These are phyloP conservation scores for Annona squamosa DNA, from an alignment of 164 flowering plant genomes.

Conservation along the genomic window DNA sequence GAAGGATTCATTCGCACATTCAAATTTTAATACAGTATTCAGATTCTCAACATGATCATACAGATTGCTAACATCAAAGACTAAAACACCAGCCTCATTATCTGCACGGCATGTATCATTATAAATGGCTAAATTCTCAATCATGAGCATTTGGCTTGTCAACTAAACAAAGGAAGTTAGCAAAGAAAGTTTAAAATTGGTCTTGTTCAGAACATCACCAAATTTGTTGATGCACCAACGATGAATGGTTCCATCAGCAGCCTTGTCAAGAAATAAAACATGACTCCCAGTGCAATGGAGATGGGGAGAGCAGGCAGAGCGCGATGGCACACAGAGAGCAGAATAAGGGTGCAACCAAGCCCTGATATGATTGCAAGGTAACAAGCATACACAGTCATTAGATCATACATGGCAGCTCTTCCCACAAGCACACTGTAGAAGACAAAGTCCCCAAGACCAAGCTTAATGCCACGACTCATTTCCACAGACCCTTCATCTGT, in stretches of 20 bases:
- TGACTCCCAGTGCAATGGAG: slow-evolving; percentile 67
- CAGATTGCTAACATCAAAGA: background rate
- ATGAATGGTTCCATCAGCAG: slow-evolving; percentile 88
- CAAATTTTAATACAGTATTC: background rate
- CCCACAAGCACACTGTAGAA: slow-evolving; percentile 95
- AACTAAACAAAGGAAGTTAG: background rate
- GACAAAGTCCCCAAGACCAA: slow-evolving; percentile 91
- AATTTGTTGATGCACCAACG: slow-evolving; percentile 68
- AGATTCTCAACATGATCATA: slow-evolving; percentile 1
- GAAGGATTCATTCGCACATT: background rate
- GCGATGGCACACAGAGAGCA: slow-evolving; percentile 62
- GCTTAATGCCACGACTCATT: slow-evolving; percentile 53
- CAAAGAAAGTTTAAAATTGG: background rate
- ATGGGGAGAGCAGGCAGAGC: slow-evolving; percentile 96
- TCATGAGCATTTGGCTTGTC: background rate
- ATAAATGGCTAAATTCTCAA: background rate
- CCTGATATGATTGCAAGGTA: slow-evolving; percentile 93
- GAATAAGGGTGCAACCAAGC: slow-evolving; percentile 81
- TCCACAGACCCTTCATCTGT: slow-evolving; percentile 1
- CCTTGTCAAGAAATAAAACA: slow-evolving; percentile 87
- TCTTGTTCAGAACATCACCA: slow-evolving; percentile 62
- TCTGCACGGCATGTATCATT: slow-evolving; percentile 4
- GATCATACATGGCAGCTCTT: slow-evolving; percentile 97
- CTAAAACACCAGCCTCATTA: background rate
- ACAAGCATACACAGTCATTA: slow-evolving; percentile 95